These are phyloP conservation scores for Neoascochyta sp. DNA, from an alignment of 2,329 filamentous ascomycete genomes.

Conservation along the genomic window DNA sequence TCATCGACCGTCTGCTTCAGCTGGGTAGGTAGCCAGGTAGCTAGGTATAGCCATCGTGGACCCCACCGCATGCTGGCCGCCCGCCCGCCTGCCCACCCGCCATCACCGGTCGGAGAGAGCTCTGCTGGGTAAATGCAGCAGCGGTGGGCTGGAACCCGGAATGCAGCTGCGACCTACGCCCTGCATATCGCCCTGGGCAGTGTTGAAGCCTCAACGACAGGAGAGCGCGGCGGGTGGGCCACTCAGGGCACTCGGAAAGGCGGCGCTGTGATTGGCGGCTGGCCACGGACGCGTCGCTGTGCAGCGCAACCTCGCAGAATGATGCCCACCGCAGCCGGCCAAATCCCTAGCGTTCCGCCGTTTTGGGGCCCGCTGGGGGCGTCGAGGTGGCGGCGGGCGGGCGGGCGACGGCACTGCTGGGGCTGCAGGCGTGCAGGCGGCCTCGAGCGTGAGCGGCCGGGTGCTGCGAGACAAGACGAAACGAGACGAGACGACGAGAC, in stretches of 20 bases:
- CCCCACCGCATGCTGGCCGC: too few relatives aligned
- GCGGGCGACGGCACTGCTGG: too few relatives aligned
- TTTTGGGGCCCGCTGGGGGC: constrained; percentile 10
- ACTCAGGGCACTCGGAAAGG: constrained; percentile 6
- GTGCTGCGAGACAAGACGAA: too few relatives aligned
- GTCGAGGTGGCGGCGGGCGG: too few relatives aligned
- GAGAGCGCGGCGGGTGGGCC: constrained; percentile 8
- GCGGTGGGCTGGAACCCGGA: constrained; percentile 8
- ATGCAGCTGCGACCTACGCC: constrained; percentile 8
- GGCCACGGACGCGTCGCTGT: constrained; percentile 16
- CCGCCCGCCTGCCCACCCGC: too few relatives aligned
- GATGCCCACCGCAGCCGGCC: constrained; percentile 20
- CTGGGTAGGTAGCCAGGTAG: too few relatives aligned
- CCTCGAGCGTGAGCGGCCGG: too few relatives aligned
- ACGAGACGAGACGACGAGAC: too few relatives aligned
- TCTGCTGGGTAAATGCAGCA: constrained; percentile 9
- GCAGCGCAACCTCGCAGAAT: constrained; percentile 20
- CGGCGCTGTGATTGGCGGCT: constrained; percentile 4
- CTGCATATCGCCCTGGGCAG: constrained; percentile 9
- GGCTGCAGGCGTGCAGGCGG: too few relatives aligned
- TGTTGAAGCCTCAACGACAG: constrained; percentile 9
- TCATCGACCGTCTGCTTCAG: too few relatives aligned
- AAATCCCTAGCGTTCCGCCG: constrained; percentile 16
- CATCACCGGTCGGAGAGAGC: too few relatives aligned
- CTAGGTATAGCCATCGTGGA: too few relatives aligned